Evolutionary conservation across 805 yeast species (phyloP), one percentile per base, ranked within the genome.

Genomic region (Candida berthetii): DNA sequence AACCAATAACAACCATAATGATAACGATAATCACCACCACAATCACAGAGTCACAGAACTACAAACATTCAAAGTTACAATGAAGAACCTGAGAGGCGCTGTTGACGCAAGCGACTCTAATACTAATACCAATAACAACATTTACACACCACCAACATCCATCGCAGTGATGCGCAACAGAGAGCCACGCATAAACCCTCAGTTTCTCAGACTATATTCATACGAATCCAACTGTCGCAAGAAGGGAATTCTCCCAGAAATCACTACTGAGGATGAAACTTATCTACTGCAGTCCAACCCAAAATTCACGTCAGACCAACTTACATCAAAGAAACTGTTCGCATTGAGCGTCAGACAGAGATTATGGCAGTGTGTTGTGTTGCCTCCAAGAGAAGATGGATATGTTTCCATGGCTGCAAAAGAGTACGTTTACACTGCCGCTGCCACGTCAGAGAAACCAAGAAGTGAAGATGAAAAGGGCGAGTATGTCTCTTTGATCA

Each of bases 301-400:
- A 28, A 52, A 52, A 24, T 10, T 14, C 19, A 36, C 15, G 3
- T 34, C 20, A 7, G 28, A 24, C 33, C 17, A 24, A 8, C 7
- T 20, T 10, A 17, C 22, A 14, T 16, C 33, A 7, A 57, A 60
- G 28, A 65, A 63, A 4, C 66, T 61, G 37, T 48, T 76, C 18
- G 73, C 74, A 1, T 53, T 64, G 8, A 42, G 65, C 15, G 65
- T 76, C 3, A 60, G 76, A 41, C 76, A 75, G 36, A 71, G 74
- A 50, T 55, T 78, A 36, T 77, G 81, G 81, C 63, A 66, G 31
- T 66, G 64, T 39, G 79, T 78, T 14, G 65, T 78, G 5, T 53
- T 79, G 27, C 70, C 73, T 4, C 81, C 83, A 19, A 61, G 82
- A 35, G 43, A 47, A 2, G 85, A 78, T 47, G 19, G 19, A n/a